Evolutionary conservation across 306 rosid species (phyloP).

Genomic region (Quercus dentata): DNA sequence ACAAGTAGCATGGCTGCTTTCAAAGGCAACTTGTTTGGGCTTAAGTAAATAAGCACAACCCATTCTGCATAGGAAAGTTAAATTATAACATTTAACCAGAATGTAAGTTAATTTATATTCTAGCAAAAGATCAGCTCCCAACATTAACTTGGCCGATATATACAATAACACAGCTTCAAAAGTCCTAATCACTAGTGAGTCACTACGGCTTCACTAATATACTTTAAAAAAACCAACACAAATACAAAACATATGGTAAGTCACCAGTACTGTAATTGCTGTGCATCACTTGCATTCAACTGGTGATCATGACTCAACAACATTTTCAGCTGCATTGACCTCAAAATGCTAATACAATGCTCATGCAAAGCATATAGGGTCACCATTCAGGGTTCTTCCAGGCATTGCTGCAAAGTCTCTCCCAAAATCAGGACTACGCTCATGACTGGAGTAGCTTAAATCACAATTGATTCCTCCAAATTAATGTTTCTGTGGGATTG

Average conservation of each 20-base stretch:
- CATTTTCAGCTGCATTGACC: not conserved
- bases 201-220: not conserved
- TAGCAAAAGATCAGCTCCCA: not conserved
- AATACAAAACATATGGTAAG: not conserved
- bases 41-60: not conserved
- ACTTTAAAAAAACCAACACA: too few species aligned
- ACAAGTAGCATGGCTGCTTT: too few species aligned
- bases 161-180: not conserved
- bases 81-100: not conserved
- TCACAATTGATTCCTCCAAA: conserved; percentile 3
- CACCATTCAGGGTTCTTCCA: conserved; percentile 7
- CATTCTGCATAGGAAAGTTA: not conserved
- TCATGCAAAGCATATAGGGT: not conserved
- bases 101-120: not conserved
- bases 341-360: not conserved
- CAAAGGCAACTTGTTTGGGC: not conserved
- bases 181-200: not conserved
- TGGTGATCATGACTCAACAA: not conserved
- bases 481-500: conserved; percentile 1
- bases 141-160: not conserved
- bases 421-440: not conserved
- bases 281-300: not conserved
- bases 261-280: not conserved
- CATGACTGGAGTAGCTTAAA: not conserved
- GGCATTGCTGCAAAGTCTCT: conserved; percentile 4